A percentile compares a stretch with the other conserved stretches of the same genome.
These are phyloP conservation scores for Dorcoceras hygrometricum DNA, from an alignment of 257 asterid genomes.

Conservation along the genomic window DNA sequence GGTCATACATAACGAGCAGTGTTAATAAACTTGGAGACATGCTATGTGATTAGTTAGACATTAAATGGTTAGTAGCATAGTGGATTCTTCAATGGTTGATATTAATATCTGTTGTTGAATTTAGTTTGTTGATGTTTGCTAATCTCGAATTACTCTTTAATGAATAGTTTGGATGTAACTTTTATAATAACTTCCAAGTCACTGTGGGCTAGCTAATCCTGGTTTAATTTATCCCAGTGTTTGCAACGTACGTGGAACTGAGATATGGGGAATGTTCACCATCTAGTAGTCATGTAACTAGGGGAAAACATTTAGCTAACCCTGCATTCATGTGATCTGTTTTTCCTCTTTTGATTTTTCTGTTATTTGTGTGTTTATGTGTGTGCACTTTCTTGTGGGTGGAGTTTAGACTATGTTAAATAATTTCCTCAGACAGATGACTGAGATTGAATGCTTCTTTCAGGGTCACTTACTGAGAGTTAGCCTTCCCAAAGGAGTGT, in stretches of 20 bases:
- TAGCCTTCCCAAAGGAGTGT: conserved; percentile 69
- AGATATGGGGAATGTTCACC: conserved; percentile 12
- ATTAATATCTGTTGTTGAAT: background rate
- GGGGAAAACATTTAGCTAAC: conserved; percentile 6
- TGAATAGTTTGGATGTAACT: conserved; percentile 1
- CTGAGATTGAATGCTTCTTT: conserved; percentile 26
- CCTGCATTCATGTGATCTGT: conserved; percentile 12
- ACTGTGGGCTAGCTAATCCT: conserved; percentile 8
- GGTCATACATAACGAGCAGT: background rate
- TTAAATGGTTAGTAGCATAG: background rate
- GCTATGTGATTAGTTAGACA: conserved; percentile 4
- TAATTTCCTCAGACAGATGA: conserved; percentile 17
- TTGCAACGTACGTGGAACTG: conserved; percentile 2
- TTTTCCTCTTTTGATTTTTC: background rate
- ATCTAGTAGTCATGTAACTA: conserved; percentile 1
- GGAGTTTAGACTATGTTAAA: conserved; percentile 14
- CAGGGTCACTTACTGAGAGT: conserved; percentile 44
- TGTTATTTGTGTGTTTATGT: background rate
- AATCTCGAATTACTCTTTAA: conserved; percentile 10
- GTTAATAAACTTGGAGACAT: conserved; percentile 6
- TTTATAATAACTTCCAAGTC: background rate
- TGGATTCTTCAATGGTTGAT: background rate
- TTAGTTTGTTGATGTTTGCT: background rate
- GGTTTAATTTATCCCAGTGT: conserved; percentile 11
- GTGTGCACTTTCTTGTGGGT: too few relatives aligned